Conservation (phyloP, 768 basidiomycete species). For the Sistotremastrum suecicum region DNA sequence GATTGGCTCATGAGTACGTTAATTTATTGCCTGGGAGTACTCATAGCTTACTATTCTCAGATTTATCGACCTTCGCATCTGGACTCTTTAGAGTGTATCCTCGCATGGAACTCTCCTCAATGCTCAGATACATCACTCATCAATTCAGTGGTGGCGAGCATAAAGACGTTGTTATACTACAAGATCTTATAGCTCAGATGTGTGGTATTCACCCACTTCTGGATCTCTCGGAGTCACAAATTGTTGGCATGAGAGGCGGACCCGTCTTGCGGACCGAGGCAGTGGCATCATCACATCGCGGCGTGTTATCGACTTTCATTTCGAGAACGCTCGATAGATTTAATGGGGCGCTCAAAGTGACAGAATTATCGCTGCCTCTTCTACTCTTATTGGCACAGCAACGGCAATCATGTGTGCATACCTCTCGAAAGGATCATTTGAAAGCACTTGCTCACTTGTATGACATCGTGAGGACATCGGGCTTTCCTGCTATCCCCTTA, state of each 20-base stretch:
- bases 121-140: constrained; percentile 84
- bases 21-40: neutral
- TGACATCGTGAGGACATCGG: constrained; percentile 56
- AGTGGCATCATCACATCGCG: constrained; percentile 64
- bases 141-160: constrained; percentile 74
- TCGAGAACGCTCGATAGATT: constrained; percentile 34
- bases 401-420: constrained; percentile 72
- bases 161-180: constrained; percentile 82
- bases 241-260: constrained; percentile 85
- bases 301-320: constrained; percentile 28
- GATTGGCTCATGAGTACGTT: constrained; percentile 86
- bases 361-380: constrained; percentile 69
- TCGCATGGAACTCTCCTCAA: constrained; percentile 64
- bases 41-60: constrained; percentile 26
- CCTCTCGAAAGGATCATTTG: constrained; percentile 57
- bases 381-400: constrained; percentile 89
- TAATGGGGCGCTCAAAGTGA: constrained; percentile 50
- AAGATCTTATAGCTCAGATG: constrained; percentile 91
- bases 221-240: constrained; percentile 77
- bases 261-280: constrained; percentile 78
- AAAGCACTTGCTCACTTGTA: constrained; percentile 81
- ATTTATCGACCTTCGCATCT: constrained; percentile 85
- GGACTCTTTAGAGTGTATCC: constrained; percentile 77
- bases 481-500: constrained; percentile 10
- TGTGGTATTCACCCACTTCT: constrained; percentile 86